Conservation (phyloP, 225 moss, liverwort and hornwort genomes). For the Marchantia paleacea region DNA sequence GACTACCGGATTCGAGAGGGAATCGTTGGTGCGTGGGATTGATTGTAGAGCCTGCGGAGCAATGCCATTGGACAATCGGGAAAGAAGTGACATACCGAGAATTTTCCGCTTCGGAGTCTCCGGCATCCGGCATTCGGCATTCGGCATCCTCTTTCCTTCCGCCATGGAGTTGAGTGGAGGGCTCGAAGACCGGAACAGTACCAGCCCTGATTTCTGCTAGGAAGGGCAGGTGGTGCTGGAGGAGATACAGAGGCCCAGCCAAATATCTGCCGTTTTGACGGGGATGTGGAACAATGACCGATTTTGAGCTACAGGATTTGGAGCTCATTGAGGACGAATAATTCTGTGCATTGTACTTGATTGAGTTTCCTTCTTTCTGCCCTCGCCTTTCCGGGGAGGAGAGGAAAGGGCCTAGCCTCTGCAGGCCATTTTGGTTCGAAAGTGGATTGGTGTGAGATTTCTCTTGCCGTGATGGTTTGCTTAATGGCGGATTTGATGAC, state of each 20-base stretch:
- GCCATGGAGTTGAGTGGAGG: background rate
- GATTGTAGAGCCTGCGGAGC: too few species aligned
- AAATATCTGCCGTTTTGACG: background rate
- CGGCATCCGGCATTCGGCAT: background rate
- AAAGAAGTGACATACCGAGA: background rate
- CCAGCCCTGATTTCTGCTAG: background rate
- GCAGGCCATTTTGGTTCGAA: too few species aligned
- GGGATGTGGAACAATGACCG: background rate
- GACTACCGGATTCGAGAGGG: too few species aligned
- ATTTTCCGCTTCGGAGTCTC: background rate
- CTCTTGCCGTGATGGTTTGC: background rate
- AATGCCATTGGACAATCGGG: too few species aligned
- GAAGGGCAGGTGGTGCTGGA: background rate
- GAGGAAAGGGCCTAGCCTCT: background rate
- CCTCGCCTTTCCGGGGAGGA: background rate
- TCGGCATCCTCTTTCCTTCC: too few species aligned
- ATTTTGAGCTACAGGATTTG: background rate
- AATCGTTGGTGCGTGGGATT: too few species aligned
- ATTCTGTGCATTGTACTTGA: background rate
- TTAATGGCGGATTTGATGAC: background rate
- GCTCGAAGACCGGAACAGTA: background rate
- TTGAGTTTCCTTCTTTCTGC: background rate
- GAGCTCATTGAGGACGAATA: background rate
- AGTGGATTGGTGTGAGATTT: background rate
- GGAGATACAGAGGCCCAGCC: background rate